Evolutionary conservation across 495 filamentous ascomycete genomes (phyloP), one percentile per base, ranked within the genome.

Genomic region (Penicillium paradoxum): DNA sequence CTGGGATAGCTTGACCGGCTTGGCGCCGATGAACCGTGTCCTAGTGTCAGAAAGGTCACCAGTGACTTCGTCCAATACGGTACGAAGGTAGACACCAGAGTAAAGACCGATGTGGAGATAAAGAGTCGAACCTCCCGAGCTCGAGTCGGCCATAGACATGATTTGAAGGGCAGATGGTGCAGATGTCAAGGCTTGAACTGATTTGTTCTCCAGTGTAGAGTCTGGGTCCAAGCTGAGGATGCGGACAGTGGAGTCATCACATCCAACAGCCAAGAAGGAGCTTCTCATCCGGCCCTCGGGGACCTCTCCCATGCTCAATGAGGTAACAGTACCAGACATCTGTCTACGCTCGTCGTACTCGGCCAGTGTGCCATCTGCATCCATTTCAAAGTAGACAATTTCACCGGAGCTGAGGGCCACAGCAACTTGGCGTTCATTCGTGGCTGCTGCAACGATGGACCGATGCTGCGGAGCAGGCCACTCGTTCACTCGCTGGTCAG

Each of bases 371-470:
- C 90, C 91, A 72, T 97, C 91, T 2, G 82, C 78, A 64, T 95
- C 95, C 85, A 95, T 89, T 68, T 97, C 95, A 57, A 99, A 99
- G 63, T 97, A 97, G 17, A 93, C 89, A 49, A 99, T 93, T 65
- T 99, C 93, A 10, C 91, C 90, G 13, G 90, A 96, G 61, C 90
- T 96, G 32, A 99, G 72, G 14, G 92, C 93, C 36, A 99, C 84
- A 0, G 90, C 90, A 19, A 97, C 89, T 68, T 99, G 93, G 37
- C 88, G 82, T 54, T 92, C 84, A 59, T 99, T 99, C 8, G 93
- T 90, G 4, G 93, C 85, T 27, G 91, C 92, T n/a, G 95, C 90
- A 33, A 96, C 90, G 57, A 99, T 96, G 1, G 91, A 90, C 4
- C 93, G 84, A 72, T 97, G 91, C 59, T 92, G 86, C 0, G 93